Conservation (phyloP, 768 basidiomycete genomes). For the Termitomyces sp. region DNA sequence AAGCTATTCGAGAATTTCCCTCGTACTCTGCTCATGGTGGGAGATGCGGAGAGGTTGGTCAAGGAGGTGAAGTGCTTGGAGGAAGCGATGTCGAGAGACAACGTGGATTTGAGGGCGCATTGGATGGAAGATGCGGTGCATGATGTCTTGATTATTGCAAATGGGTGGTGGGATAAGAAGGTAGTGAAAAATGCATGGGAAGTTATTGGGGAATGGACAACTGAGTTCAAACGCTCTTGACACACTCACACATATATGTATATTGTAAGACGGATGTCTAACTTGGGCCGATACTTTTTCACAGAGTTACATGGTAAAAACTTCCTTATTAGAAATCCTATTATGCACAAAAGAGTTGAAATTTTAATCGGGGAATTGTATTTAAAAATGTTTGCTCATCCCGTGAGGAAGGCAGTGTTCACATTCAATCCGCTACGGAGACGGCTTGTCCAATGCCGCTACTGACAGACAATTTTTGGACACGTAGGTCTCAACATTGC, state of each 20-base stretch:
- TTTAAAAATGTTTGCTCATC: too few relatives aligned
- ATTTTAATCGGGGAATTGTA: too few relatives aligned
- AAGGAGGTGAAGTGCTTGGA: not conserved
- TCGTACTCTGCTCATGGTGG: not conserved
- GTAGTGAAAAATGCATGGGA: not conserved
- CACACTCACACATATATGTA: not conserved
- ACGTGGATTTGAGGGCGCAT: not conserved
- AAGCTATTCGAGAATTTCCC: not conserved
- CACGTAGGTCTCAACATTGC: too few relatives aligned
- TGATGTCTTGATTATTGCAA: not conserved
- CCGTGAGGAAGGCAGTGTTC: too few relatives aligned
- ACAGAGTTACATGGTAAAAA: too few relatives aligned
- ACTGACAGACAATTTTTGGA: too few relatives aligned
- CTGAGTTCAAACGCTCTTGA: not conserved
- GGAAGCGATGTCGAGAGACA: not conserved
- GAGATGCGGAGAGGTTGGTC: not conserved
- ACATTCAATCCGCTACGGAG: too few relatives aligned
- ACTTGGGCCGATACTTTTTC: too few relatives aligned
- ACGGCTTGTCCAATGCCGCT: too few relatives aligned
- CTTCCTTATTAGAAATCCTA: too few relatives aligned
- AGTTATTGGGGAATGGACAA: not conserved
- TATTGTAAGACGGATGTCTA: too few relatives aligned
- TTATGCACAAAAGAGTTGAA: too few relatives aligned
- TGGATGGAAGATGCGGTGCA: not conserved
- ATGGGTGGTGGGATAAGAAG: not conserved